A percentile compares a stretch with the other conserved stretches of the same genome.
phyloP scores from a whole-genome alignment of 2,329 filamentous ascomycete genomes.

The Ceratocystis diversiconidia region DNA sequence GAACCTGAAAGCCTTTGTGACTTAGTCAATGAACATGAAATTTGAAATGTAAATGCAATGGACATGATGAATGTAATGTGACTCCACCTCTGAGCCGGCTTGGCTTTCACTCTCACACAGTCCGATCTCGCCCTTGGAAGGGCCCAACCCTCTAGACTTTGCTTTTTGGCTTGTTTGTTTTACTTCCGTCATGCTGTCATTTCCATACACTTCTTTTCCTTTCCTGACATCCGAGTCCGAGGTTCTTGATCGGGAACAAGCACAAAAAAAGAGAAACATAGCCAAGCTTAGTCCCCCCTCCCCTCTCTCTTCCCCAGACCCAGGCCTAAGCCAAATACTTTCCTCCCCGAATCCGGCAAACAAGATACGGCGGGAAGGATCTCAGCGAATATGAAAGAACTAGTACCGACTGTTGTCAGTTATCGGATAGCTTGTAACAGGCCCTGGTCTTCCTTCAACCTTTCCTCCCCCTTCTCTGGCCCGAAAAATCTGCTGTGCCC shows the following conservation, averaged over 20 bases:
- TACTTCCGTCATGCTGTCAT: background rate
- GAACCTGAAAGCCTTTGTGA: background rate
- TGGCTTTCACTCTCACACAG: background rate
- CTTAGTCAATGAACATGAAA: too few relatives aligned
- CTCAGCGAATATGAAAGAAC: background rate
- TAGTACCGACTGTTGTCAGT: background rate
- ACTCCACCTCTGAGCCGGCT: background rate
- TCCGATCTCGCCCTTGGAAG: background rate
- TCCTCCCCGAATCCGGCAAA: background rate
- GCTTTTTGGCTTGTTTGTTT: background rate
- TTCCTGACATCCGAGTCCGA: slow-evolving; percentile 2
- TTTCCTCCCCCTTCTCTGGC: background rate
- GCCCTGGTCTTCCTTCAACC: background rate
- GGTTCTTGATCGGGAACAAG: background rate
- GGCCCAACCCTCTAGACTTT: background rate
- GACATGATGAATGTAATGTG: background rate
- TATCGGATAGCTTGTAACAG: background rate
- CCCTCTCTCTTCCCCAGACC: background rate
- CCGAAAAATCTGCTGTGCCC: background rate
- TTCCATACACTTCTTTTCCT: background rate
- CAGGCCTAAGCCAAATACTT: background rate
- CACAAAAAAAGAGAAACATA: background rate
- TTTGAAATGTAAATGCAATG: background rate
- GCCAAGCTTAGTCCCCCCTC: background rate
- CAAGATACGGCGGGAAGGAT: slow-evolving; percentile 7